Base-by-base conservation (phyloP, 108 stramenopile species). In the Pseudonitzschia delicatissima region DNA sequence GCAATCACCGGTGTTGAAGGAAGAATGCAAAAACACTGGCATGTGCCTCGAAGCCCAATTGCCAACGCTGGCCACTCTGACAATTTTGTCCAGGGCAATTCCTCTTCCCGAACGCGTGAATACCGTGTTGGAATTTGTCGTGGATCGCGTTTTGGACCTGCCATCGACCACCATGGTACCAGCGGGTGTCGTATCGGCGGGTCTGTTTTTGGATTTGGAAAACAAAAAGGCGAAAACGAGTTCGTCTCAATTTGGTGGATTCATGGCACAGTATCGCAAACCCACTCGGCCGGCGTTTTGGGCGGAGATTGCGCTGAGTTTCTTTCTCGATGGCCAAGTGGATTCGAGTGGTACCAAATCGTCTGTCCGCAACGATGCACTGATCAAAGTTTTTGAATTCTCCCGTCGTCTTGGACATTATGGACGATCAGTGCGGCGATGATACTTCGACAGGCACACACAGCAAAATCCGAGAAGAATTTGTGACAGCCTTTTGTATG, bases 261-360 rank as follows among this genome's bases (percentile, higher is more conserved):
- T n/a, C n/a, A 36, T 64, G 35, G 28, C 9, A 1, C 74, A 76
- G 29, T 68, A 78, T 61, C 80, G 83, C 28, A 57, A 67, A 28
- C 91, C 86, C 21, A 66, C 79, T 27, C 71, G 85, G 17, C 67
- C 73, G 13, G 84, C 80, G 2, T 67, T 87, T 13, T 63, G 82
- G 59, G 63, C 78, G 0, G 91, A 92, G 64, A 57, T 86, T 23
- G 86, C 86, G 4, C 59, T 92, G 34, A 64, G 66, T 18, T 77
- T 92, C 23, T 79, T 92, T 66, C 59, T 88, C 39, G 90, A 92
- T 68, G 87, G 86, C 25, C 79, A 64, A 15, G 71, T 72, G 44
- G 67, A 77, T 27, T 36, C 48, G 29, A 13, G 27, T 4, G 17
- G 36, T 12, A 27, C 21, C 37, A 29, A 55, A 2, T 27, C 53